Base-by-base conservation (phyloP, 495 filamentous ascomycete genomes). In the Durotheca rogersii region DNA sequence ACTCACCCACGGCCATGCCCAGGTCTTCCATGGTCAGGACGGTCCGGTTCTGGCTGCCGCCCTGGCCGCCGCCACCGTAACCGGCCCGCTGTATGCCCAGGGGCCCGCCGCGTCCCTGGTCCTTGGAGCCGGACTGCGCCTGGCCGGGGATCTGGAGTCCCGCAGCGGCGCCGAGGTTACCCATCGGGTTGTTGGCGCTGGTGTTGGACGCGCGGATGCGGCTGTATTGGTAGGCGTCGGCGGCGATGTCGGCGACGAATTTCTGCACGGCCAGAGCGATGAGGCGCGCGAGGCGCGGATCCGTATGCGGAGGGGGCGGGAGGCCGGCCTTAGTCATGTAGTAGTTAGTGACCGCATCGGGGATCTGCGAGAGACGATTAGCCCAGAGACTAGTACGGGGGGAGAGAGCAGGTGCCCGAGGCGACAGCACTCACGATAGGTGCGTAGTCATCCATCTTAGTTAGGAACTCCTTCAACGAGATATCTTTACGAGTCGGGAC, bases 1-100 rank as follows among this genome's bases (percentile, higher is more conserved):
- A 97, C 72, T 97, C 93, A 0, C 87, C 86, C 14, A 96, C 93
- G 4, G 93, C 93, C 87, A 95, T 96, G 2, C 93, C 93, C 61
- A 98, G 66, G 77, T 98, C 93, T 72, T 98, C 93, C 93, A 98
- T 97, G 4, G 94, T 97, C 48, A 98, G 72, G 54, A 98, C 93
- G 27, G 93, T 96, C 41, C 92, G 80, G 31, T 92, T 93, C 70
- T 93, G 88, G 32, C 86, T 87, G 0, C 91, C 89, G 17, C 90
- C 94, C 41, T 87, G 87, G 0, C 92, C 93, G 53, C 92, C 93
- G 58, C 90, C 92, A 7, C 90, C 93, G 69, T 87, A 97, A 4
- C 93, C 94, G 16, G 94, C 83, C 40, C 93, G 71, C 73, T 93
- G 90, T 51, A 91, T 90, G 4, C 94, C 93, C 15, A 96, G 69